Evolutionary conservation across 495 filamentous ascomycete genomes (phyloP).

Genomic region (Hypoxylon fragiforme): DNA sequence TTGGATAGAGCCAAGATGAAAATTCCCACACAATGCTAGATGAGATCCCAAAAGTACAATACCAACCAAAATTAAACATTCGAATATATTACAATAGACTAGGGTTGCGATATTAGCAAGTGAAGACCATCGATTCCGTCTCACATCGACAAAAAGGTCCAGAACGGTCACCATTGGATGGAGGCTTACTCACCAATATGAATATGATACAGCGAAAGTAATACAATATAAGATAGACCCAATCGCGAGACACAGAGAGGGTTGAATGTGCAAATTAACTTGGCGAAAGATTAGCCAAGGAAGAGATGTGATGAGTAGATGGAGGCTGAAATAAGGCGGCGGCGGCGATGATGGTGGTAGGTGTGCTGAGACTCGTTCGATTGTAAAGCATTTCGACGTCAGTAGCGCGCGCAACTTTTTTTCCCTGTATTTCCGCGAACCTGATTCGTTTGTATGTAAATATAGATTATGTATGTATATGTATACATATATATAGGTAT

Average conservation of each 20-base stretch:
- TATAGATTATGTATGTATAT: slow-evolving; percentile 13
- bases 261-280: slow-evolving; percentile 17
- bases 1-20: slow-evolving; percentile 20
- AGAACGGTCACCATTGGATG: slow-evolving; percentile 40
- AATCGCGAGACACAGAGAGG: slow-evolving; percentile 9
- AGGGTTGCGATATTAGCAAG: slow-evolving; percentile 42
- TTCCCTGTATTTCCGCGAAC: slow-evolving; percentile 1
- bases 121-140: slow-evolving; percentile 21
- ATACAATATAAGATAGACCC: slow-evolving; percentile 24
- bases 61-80: slow-evolving; percentile 42
- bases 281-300: slow-evolving; percentile 14
- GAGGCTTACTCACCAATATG: slow-evolving; percentile 53
- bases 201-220: slow-evolving; percentile 53
- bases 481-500: slow-evolving; percentile 20
- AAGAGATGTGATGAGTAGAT: slow-evolving; percentile 14
- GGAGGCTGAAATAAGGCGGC: slow-evolving; percentile 20
- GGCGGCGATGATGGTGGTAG: slow-evolving; percentile 25
- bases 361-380: slow-evolving; percentile 30
- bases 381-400: slow-evolving; percentile 44
- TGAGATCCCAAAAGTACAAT: slow-evolving; percentile 20
- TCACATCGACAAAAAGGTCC: slow-evolving; percentile 4
- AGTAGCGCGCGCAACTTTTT: slow-evolving; percentile 26
- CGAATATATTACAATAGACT: slow-evolving; percentile 38
- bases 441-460: slow-evolving; percentile 18
- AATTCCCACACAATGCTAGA: slow-evolving; percentile 10